A percentile compares a stretch with the other conserved stretches of the same genome.
These are phyloP conservation scores for Extremus antarcticus DNA, from an alignment of 495 filamentous ascomycete genomes.

Conservation along the genomic window DNA sequence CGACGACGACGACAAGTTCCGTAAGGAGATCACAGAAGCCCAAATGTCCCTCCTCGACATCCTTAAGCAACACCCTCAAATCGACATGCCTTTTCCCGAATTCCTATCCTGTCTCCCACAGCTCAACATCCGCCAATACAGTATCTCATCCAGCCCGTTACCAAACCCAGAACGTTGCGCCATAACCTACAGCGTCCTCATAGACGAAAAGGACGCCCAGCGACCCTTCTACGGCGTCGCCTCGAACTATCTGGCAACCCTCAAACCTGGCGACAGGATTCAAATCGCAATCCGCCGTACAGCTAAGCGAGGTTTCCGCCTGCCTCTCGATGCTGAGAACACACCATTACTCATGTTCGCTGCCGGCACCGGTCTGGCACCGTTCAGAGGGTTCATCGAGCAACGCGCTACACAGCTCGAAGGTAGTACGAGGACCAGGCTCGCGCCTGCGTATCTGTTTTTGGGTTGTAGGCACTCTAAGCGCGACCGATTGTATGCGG, in stretches of 20 bases:
- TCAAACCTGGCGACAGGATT: conserved; percentile 48
- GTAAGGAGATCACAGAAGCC: conserved; percentile 41
- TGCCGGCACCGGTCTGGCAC: conserved; percentile 26
- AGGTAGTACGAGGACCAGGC: conserved; percentile 1
- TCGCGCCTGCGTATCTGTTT: conserved; percentile 26
- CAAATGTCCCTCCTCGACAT: conserved; percentile 50
- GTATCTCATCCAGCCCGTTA: conserved; percentile 66
- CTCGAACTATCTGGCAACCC: conserved; percentile 25
- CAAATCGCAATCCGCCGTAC: conserved; percentile 50
- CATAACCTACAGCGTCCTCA: conserved; percentile 58
- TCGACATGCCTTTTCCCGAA: conserved; percentile 46
- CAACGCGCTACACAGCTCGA: conserved; percentile 21
- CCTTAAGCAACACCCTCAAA: conserved; percentile 42
- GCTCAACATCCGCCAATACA: conserved; percentile 69
- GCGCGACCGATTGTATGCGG: conserved; percentile 19
- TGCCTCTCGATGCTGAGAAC: conserved; percentile 46
- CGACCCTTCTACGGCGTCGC: conserved; percentile 23
- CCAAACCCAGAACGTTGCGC: conserved; percentile 33
- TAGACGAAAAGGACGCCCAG: conserved; percentile 38
- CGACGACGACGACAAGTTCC: conserved; percentile 40
- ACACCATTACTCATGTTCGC: conserved; percentile 40
- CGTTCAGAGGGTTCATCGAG: conserved; percentile 30
- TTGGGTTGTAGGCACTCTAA: conserved; percentile 22
- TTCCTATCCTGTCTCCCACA: conserved; percentile 62
- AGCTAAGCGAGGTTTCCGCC: conserved; percentile 52